A percentile compares a stretch with the other conserved stretches of the same genome.
Evolutionary conservation across 148 eudicot species (phyloP).

Genomic region (Fagopyrum homotropicum): DNA sequence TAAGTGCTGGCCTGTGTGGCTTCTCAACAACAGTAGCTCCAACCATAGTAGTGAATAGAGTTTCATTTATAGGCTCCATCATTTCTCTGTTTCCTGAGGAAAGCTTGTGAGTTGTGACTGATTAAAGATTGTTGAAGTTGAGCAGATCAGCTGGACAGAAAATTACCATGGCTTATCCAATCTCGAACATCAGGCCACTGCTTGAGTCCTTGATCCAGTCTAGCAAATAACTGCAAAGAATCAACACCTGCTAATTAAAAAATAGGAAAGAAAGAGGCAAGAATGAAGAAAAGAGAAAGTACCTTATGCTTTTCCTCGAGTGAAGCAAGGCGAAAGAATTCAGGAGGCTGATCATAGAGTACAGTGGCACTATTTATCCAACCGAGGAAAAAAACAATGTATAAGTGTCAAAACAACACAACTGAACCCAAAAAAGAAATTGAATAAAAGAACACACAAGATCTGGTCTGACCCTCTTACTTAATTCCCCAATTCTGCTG

Average conservation of each 20-base stretch:
- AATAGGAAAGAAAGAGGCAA: not conserved
- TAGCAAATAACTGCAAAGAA: conserved; percentile 58
- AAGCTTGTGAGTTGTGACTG: not conserved
- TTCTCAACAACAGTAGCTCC: conserved; percentile 41
- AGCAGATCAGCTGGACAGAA: not conserved
- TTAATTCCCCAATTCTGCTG: conserved; percentile 85
- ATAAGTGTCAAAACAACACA: conserved; percentile 5
- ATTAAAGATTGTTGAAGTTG: not conserved
- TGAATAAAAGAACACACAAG: not conserved
- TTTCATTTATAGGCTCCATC: conserved; percentile 28
- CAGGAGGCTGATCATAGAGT: conserved; percentile 95
- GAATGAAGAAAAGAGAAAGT: not conserved
- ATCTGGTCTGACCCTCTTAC: conserved; percentile 30
- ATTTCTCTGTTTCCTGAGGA: conserved; percentile 30
- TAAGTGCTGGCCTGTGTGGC: conserved; percentile 74
- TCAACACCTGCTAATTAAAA: conserved; percentile 8
- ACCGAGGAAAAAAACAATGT: conserved; percentile 12
- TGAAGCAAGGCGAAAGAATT: conserved; percentile 78
- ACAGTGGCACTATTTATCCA: conserved; percentile 48
- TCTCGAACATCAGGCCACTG: conserved; percentile 51
- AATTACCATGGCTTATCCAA: conserved; percentile 63
- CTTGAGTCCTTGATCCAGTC: conserved; percentile 47
- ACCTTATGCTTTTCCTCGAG: conserved; percentile 84
- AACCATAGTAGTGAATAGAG: conserved; percentile 47
- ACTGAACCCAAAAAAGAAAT: not conserved